Evolutionary conservation across 2,329 filamentous ascomycete genomes (phyloP).

Genomic region (Colletotrichum truncatum): DNA sequence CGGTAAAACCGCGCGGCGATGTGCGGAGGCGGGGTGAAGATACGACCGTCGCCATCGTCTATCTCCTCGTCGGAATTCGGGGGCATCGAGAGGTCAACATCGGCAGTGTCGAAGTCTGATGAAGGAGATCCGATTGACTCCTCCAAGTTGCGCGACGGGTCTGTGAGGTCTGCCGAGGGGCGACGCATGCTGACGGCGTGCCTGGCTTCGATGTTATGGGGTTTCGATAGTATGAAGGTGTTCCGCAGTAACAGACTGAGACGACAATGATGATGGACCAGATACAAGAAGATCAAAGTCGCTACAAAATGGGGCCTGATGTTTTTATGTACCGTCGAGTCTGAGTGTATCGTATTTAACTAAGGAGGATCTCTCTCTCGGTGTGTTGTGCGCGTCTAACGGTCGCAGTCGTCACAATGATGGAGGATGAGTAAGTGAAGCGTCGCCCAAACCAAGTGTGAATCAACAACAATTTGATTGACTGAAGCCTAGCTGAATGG

Average conservation of each 20-base stretch:
- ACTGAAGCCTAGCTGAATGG: slow-evolving; percentile 4
- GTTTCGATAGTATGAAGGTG: slow-evolving; percentile 13
- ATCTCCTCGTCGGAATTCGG: slow-evolving; percentile 44
- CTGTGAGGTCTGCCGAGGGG: slow-evolving; percentile 50
- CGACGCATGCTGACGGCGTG: slow-evolving; percentile 49
- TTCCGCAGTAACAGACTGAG: not conserved
- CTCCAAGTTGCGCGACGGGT: slow-evolving; percentile 50
- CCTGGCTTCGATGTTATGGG: slow-evolving; percentile 3
- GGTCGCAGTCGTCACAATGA: not conserved
- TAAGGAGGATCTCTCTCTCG: not conserved
- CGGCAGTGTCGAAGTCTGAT: slow-evolving; percentile 38
- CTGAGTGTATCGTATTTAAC: not conserved
- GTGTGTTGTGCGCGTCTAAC: not conserved
- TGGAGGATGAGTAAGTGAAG: not conserved
- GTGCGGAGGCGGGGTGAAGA: slow-evolving; percentile 74
- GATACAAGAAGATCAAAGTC: not conserved
- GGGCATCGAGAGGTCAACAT: slow-evolving; percentile 49
- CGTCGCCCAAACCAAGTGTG: slow-evolving; percentile 11
- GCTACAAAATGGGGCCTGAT: not conserved
- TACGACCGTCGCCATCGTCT: slow-evolving; percentile 44
- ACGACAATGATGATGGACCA: not conserved
- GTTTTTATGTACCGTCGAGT: not conserved
- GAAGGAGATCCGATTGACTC: slow-evolving; percentile 43
- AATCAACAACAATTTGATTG: not conserved
- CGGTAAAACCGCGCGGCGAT: slow-evolving; percentile 83